Base-by-base conservation (phyloP, 768 basidiomycete species). In the Collybia nuda region DNA sequence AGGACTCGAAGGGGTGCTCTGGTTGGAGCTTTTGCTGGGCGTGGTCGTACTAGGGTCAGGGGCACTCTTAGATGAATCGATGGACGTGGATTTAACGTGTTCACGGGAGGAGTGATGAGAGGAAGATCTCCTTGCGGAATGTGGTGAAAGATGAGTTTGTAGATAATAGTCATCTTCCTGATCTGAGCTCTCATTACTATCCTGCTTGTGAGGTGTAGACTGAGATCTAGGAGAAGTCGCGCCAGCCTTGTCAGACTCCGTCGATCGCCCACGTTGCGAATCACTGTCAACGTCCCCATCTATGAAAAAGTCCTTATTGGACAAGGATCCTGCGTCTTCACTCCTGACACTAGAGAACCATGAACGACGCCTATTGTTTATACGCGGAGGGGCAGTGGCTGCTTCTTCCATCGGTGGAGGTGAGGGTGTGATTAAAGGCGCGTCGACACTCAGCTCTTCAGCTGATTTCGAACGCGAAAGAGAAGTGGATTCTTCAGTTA, bases 261-360 rank as follows among this genome's bases (percentile, higher is more conserved):
- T 55, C 9, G 68, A 62, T 26, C 77, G 69, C 11, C 77, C 76
- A 52, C 78, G 68, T 37, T 62, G 53, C 24, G 54, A 53, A 42
- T 57, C 62, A 9, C 64, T 65, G 11, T 65, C 68, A 15, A 60
- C 58, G 23, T 54, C 59, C 18, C 53, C 56, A 6, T 54, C 48
- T n/a, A 51, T 58, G 41, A 40, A 48, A 38, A 48, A 44, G 44
- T 63, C 59, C 43, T 54, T 56, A 22, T 64, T 62, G 1, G 56
- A 50, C 18, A 64, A 38, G 2, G 57, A 50, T 18, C 63, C 63
- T 8, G 60, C 35, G 22, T 73, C 75, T 9, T 74, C 74, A 36
- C 64, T 76, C 21, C 66, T 64, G n/a, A 74, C 63, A 28, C 67
- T 65, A 17, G 76, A 69, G 54, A 86, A 85, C 84, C 84, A 86